A percentile compares a stretch with the other conserved stretches of the same genome.
These are phyloP conservation scores for Albatrellus ellisii DNA, from an alignment of 768 basidiomycete genomes.

Conservation along the genomic window DNA sequence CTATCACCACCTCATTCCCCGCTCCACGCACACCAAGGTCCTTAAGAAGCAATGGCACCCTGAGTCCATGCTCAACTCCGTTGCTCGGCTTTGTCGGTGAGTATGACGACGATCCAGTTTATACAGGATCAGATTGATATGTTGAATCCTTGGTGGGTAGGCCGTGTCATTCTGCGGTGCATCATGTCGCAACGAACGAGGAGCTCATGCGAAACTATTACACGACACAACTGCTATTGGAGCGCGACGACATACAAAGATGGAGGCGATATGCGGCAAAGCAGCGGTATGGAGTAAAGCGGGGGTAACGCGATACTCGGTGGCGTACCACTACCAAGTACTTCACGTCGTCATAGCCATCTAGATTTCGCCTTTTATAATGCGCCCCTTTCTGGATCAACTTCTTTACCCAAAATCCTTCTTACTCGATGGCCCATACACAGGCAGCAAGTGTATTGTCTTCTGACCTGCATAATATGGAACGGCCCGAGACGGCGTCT, in stretches of 20 bases:
- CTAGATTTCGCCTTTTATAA: too few species aligned
- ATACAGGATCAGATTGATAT: background rate
- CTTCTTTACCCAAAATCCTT: too few species aligned
- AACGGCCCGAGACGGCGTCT: too few species aligned
- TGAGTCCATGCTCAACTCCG: constrained; percentile 36
- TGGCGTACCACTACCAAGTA: too few species aligned
- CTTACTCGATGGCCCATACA: too few species aligned
- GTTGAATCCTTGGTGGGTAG: too few species aligned
- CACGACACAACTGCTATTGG: constrained; percentile 35
- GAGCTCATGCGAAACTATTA: constrained; percentile 36
- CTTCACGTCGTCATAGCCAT: too few species aligned
- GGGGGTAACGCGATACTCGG: constrained; percentile 1
- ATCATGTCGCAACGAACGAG: constrained; percentile 35
- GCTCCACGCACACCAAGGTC: constrained; percentile 38
- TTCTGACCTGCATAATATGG: too few species aligned
- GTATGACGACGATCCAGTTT: constrained; percentile 3
- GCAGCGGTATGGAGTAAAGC: constrained; percentile 18
- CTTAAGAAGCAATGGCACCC: constrained; percentile 46
- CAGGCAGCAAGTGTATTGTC: too few species aligned
- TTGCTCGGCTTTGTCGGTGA: constrained; percentile 45
- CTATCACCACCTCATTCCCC: constrained; percentile 49
- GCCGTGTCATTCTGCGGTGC: constrained; percentile 39
- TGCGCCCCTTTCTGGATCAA: too few species aligned
- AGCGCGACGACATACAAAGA: constrained; percentile 40
- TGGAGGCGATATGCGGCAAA: constrained; percentile 43